Evolutionary conservation across 208 protist species (phyloP), one percentile per base, ranked within the genome.

Genomic region (Blechomonas ayalai): DNA sequence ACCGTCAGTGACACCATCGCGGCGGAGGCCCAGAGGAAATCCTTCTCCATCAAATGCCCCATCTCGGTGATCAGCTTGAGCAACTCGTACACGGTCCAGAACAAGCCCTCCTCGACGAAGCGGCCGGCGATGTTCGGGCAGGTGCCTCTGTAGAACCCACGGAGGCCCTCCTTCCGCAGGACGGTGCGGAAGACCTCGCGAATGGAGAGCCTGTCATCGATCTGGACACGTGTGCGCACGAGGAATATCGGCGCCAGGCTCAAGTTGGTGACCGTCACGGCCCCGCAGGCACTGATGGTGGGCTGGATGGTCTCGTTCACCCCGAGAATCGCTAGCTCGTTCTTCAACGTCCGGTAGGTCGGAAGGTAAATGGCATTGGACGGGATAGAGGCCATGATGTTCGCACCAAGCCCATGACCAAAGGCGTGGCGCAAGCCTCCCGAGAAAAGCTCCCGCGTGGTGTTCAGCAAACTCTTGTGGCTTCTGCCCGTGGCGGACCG

Each of bases 301-400:
- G 82, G 81, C 2, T 67, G 46, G 13, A 82, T 44, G 26, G 68
- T 45, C 44, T 83, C 68, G 35, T 78, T 60, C 19, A 90, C 52
- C 7, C 64, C 73, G 5, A 53, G 12, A 12, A 51, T 51, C 0
- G 58, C 58, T 16, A 87, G 42, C 53, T 89, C 58, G 8, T 67
- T 67, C 54, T 76, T 70, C 8, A 92, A 50, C 18, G 80, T 67
- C 42, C 64, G 73, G 47, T 95, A 95, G 27, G 83, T 73, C 2
- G 87, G 74, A 5, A 95, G 53, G 58, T 92, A 95, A 22, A 95
- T 59, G 15, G 80, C 82, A 49, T 91, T 95, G 22, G 87, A 91
- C 4, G 87, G 87, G 53, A 95, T 78, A 0, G 79, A 90, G 16
- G 87, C 87, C 72, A 89, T 72, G 34, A 92, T 82, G 61, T 95